phyloP scores from a whole-genome alignment of 2,329 filamentous ascomycete species.

The Epichloe gansuensis region DNA sequence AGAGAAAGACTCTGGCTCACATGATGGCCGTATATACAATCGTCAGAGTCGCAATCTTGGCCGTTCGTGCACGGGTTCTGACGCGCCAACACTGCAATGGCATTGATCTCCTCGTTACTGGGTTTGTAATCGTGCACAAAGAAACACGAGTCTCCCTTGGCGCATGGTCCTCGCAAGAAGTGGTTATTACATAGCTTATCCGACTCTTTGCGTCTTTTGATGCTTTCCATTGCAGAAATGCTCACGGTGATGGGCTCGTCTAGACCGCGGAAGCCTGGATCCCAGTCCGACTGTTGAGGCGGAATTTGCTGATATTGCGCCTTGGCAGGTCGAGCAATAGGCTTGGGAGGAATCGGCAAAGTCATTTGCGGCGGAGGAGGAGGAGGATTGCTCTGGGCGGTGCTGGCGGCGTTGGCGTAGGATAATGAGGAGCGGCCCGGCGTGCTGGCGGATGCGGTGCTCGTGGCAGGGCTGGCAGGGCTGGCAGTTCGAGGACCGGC shows the following conservation, averaged over 20 bases:
- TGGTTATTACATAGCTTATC: slow-evolving; percentile 51
- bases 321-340: slow-evolving; percentile 3
- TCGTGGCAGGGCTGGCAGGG: slow-evolving; percentile 9
- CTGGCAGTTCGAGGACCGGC: slow-evolving; percentile 7
- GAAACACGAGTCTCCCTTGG: slow-evolving; percentile 39
- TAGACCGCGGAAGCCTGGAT: slow-evolving; percentile 39
- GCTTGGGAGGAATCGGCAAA: slow-evolving; percentile 25
- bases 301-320: slow-evolving; percentile 13
- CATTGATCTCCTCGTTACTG: slow-evolving; percentile 39
- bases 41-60: slow-evolving; percentile 43
- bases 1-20: slow-evolving; percentile 25
- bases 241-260: slow-evolving; percentile 39
- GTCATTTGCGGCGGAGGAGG: slow-evolving; percentile 27
- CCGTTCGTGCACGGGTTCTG: slow-evolving; percentile 44
- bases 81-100: slow-evolving; percentile 42
- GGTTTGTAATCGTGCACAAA: slow-evolving; percentile 45
- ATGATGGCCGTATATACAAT: slow-evolving; percentile 52
- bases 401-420: slow-evolving; percentile 28
- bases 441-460: slow-evolving; percentile 6
- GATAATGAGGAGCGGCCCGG: slow-evolving; percentile 13
- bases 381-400: slow-evolving; percentile 19
- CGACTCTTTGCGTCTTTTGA: slow-evolving; percentile 41
- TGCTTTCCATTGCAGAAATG: slow-evolving; percentile 32
- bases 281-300: slow-evolving; percentile 30
- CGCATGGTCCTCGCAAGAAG: slow-evolving; percentile 44